These are phyloP conservation scores for Chenopodium quinoa DNA, from an alignment of 148 eudicot species.

Conservation along the genomic window DNA sequence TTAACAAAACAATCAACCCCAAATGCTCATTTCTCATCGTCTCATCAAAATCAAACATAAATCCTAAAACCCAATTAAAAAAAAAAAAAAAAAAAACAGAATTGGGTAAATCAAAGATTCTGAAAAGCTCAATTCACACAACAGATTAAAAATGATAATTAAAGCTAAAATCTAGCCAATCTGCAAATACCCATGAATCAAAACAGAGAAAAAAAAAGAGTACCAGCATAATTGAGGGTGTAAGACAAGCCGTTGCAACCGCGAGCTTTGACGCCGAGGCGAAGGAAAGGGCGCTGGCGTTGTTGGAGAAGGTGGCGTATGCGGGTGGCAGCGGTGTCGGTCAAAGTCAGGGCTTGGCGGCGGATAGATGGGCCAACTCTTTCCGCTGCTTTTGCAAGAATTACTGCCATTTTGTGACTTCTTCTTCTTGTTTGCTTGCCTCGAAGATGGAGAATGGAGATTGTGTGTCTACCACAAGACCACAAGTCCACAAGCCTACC, in stretches of 20 bases:
- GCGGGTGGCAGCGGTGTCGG: conserved; percentile 74
- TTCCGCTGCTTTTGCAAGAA: conserved; percentile 41
- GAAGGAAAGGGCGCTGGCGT: conserved; percentile 57
- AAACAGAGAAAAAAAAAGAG: background rate
- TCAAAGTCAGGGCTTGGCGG: conserved; percentile 58
- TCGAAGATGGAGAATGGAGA: background rate
- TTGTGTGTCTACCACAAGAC: background rate
- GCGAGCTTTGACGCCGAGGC: conserved; percentile 82
- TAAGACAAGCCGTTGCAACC: conserved; percentile 83
- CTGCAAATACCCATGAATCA: background rate
- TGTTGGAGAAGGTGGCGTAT: conserved; percentile 58
- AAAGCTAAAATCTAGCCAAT: background rate
- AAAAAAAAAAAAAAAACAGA: no score
- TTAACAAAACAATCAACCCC: no score
- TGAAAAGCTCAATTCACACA: background rate
- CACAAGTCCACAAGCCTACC: background rate
- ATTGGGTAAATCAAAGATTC: no score
- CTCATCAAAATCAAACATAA: background rate
- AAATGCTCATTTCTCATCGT: background rate
- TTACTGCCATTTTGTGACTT: conserved; percentile 12
- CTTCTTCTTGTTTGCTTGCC: no score
- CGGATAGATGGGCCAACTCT: conserved; percentile 39
- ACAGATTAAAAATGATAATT: background rate
- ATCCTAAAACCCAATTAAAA: no score
- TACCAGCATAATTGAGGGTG: conserved; percentile 72